Percentiles rank a stretch among this genome's conserved stretches.
phyloP scores from a whole-genome alignment of 192 early-diverging fungal species.

The Spizellomyces sp. region DNA sequence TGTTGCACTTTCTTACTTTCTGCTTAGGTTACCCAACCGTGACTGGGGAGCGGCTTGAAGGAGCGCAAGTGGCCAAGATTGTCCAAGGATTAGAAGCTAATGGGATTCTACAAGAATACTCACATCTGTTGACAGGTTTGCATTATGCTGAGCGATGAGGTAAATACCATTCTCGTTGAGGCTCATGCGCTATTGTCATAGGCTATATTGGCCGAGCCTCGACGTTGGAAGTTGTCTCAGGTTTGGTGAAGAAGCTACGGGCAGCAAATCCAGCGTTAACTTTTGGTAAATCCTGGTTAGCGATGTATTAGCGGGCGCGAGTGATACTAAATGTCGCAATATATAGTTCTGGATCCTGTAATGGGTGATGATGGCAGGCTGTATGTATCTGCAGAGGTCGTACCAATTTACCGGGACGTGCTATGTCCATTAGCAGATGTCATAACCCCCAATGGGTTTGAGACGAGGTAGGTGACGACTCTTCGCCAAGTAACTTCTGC shows the following conservation, averaged over 20 bases:
- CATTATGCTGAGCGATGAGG: background rate
- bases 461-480: conserved; percentile 64
- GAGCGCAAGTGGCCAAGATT: conserved; percentile 65
- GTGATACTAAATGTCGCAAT: background rate
- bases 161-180: background rate
- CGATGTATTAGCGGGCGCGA: background rate
- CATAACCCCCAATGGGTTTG: conserved; percentile 91
- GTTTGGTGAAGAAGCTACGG: conserved; percentile 58
- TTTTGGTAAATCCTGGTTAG: conserved; percentile 48
- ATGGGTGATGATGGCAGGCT: conserved; percentile 85
- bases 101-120: conserved; percentile 68
- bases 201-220: conserved; percentile 83
- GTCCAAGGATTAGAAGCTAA: conserved; percentile 75
- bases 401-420: conserved; percentile 73
- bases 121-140: conserved; percentile 80
- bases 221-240: conserved; percentile 59
- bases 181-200: conserved; percentile 1
- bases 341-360: conserved; percentile 76
- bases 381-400: conserved; percentile 78
- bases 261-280: conserved; percentile 47
- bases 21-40: conserved; percentile 70
- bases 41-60: conserved; percentile 69
- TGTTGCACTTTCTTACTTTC: background rate
- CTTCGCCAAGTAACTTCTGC: background rate
- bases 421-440: conserved; percentile 71